Percentiles rank a stretch among this genome's conserved stretches.
These are phyloP conservation scores for Cladobotryum protrusum DNA, from an alignment of 2,329 filamentous ascomycete species.

Conservation along the genomic window DNA sequence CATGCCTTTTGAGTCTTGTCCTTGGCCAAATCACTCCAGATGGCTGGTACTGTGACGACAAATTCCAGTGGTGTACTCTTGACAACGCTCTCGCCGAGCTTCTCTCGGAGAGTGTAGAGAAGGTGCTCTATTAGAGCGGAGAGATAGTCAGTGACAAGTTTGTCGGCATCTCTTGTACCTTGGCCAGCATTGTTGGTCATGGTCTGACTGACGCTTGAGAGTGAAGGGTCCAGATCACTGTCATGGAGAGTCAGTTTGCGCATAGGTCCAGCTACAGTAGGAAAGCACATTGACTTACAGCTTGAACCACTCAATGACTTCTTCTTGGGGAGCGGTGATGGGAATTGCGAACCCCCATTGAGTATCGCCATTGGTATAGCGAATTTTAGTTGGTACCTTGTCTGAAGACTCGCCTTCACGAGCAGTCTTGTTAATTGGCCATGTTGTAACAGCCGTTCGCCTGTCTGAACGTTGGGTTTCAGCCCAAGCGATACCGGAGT, in stretches of 20 bases:
- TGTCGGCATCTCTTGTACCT: slow-evolving; percentile 30
- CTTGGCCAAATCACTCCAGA: slow-evolving; percentile 49
- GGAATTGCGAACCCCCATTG: slow-evolving; percentile 44
- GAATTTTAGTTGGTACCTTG: slow-evolving; percentile 42
- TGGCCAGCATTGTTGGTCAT: slow-evolving; percentile 21
- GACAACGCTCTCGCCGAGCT: slow-evolving; percentile 37
- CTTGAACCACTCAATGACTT: slow-evolving; percentile 43
- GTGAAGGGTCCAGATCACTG: slow-evolving; percentile 32
- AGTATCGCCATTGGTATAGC: slow-evolving; percentile 29
- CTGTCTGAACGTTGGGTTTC: slow-evolving; percentile 33
- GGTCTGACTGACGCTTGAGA: slow-evolving; percentile 26
- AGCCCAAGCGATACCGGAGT: slow-evolving; percentile 45
- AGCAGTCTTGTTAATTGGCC: slow-evolving; percentile 33
- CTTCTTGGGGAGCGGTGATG: slow-evolving; percentile 29
- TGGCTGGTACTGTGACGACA: slow-evolving; percentile 49
- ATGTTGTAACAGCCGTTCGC: slow-evolving; percentile 32
- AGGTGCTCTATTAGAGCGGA: slow-evolving; percentile 39
- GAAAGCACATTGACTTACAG: slow-evolving; percentile 28
- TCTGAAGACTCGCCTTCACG: slow-evolving; percentile 33
- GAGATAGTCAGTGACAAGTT: slow-evolving; percentile 42
- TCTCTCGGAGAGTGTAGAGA: slow-evolving; percentile 34
- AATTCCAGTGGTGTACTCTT: slow-evolving; percentile 40
- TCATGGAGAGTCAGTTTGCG: neutral
- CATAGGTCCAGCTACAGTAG: neutral
- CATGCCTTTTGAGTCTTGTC: slow-evolving; percentile 42